phyloP scores from a whole-genome alignment of 2,329 filamentous ascomycete genomes.

The Clonostachys solani region DNA sequence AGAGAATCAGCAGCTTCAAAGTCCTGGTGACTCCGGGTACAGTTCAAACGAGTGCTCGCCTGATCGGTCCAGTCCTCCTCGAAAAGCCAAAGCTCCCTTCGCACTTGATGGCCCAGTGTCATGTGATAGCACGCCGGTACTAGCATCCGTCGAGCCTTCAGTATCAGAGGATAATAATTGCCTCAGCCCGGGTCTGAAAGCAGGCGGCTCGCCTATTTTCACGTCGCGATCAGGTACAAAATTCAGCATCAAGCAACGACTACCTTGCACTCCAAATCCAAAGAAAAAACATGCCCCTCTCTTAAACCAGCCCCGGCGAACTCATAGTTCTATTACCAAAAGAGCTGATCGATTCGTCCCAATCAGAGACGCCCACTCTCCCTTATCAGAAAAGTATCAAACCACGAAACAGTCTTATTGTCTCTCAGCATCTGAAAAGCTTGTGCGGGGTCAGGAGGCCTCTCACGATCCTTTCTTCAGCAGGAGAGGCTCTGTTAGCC shows the following conservation, averaged over 20 bases:
- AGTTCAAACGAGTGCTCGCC: conserved; percentile 5
- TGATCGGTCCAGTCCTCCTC: background rate
- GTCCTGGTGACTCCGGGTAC: conserved; percentile 8
- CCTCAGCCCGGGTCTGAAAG: too few relatives aligned
- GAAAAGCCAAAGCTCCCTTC: conserved; percentile 3
- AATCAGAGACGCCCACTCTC: conserved; percentile 24
- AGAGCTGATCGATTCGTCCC: conserved; percentile 48
- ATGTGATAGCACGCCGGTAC: too few relatives aligned
- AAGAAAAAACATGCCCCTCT: too few relatives aligned
- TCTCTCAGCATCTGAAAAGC: conserved; percentile 36
- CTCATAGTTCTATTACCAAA: conserved; percentile 6
- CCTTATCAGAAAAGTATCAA: conserved; percentile 37
- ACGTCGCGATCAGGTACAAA: too few relatives aligned
- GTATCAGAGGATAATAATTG: too few relatives aligned
- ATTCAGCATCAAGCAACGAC: too few relatives aligned
- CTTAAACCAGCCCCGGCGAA: too few relatives aligned
- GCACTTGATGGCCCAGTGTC: conserved; percentile 9
- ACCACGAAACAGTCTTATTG: conserved; percentile 35
- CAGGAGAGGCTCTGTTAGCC: too few relatives aligned
- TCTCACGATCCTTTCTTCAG: conserved; percentile 34
- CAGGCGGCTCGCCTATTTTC: too few relatives aligned
- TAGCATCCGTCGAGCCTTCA: too few relatives aligned
- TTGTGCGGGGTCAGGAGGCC: conserved; percentile 34
- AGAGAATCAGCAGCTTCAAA: background rate
- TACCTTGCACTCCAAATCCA: too few relatives aligned